Base-by-base conservation (phyloP, 768 basidiomycete genomes). In the Termitomyces sp. region DNA sequence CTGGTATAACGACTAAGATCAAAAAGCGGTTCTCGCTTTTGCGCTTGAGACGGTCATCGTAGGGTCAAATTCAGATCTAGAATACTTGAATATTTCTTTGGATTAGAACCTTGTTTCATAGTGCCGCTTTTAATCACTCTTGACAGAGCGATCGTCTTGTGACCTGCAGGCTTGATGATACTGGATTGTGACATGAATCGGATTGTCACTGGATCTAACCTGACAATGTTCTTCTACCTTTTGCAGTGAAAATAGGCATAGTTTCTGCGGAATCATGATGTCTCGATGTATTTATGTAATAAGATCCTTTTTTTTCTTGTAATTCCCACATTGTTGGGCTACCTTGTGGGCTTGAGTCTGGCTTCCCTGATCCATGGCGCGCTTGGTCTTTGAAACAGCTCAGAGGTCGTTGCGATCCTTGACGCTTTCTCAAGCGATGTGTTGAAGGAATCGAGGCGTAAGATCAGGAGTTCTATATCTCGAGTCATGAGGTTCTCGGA, bases 11-110 rank as follows among this genome's bases (percentile, higher is more conserved):
- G 14, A 55, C 59, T 14, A 66, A 59, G 56, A 48, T 64, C 32
- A 66, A 58, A 60, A 66, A 58, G 41, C 66, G 58, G 7, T 63
- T 62, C 28, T 66, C 66, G 5, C 4, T 46, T 16, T 55, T 64
- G 44, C 58, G 63, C 20, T 36, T 61, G 6, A 53, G 51, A 49
- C 60, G 55, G n/a, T 12, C 40, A 48, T 57, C 49, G 32, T 59
- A 57, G 40, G 55, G 35, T n/a, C 7, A 41, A 47, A 0, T 41
- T 47, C 51, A 28, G 43, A 30, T 32, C 5, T 32, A 26, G 47
- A 26, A 36, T 16, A 13, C 2, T 56, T 20, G n/a, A 18, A 38
- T 43, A 57, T 35, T 4, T 60, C 35, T n/a, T 46, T 55, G n/a
- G n/a, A n/a, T n/a, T n/a, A n/a, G n/a, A n/a, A 28, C 13, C 40